These are phyloP conservation scores for Metroxylon sagu DNA, from an alignment of 176 grass and related monocot genomes.

Conservation along the genomic window DNA sequence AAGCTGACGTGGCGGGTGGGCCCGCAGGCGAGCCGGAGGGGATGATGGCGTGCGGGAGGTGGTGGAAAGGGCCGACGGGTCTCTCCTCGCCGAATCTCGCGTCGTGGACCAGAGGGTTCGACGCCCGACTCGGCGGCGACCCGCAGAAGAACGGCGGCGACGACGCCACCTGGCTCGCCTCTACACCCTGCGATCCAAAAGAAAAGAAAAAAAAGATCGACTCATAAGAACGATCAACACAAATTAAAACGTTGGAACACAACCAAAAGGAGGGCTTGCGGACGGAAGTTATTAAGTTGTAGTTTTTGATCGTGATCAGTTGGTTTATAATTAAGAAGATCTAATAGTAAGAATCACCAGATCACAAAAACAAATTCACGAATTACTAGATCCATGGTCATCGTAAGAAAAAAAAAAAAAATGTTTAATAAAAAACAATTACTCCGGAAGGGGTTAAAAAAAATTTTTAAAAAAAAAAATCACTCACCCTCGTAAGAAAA, in stretches of 20 bases:
- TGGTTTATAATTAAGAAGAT: no score
- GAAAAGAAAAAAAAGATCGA: neutral
- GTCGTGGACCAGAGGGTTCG: constrained; percentile 19
- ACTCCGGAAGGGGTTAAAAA: neutral
- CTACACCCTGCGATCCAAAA: neutral
- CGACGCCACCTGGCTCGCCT: constrained; percentile 2
- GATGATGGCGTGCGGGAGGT: neutral
- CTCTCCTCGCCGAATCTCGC: constrained; percentile 3
- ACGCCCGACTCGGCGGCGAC: constrained; percentile 10
- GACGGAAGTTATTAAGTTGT: no score
- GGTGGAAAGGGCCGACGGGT: neutral
- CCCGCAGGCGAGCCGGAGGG: neutral
- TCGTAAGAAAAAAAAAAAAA: no score
- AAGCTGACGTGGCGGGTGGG: neutral
- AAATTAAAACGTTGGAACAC: neutral
- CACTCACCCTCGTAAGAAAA: constrained; percentile 10
- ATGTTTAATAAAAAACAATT: neutral
- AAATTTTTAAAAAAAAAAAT: neutral
- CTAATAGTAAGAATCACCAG: no score
- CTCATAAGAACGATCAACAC: no score
- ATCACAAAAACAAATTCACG: no score
- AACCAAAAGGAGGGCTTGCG: no score
- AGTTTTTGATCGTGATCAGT: no score
- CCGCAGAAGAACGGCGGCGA: constrained; percentile 23
- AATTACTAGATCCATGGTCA: no score